phyloP scores from a whole-genome alignment of 228 moss, liverwort and hornwort species.

The Sphagnum magellanicum region DNA sequence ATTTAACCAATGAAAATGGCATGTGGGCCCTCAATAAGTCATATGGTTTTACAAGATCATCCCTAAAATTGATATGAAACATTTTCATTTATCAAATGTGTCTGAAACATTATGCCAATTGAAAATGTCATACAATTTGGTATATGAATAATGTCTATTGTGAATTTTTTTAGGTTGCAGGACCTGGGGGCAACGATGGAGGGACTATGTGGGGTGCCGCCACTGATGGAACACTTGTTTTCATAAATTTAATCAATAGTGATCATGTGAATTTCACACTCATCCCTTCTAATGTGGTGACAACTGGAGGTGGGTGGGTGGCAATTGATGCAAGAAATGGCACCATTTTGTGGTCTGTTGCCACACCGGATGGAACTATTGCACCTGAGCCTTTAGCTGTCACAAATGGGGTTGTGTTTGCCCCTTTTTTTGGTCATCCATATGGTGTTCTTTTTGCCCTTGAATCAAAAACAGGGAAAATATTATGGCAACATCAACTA shows the following conservation, averaged over 20 bases:
- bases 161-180: not conserved
- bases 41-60: too few relatives aligned
- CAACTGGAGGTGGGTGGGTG: not conserved
- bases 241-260: not conserved
- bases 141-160: too few relatives aligned
- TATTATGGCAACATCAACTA: too few relatives aligned
- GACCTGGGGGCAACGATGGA: not conserved
- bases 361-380: not conserved
- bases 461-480: too few relatives aligned
- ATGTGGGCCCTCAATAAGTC: too few relatives aligned
- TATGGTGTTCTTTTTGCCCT: too few relatives aligned
- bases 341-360: not conserved
- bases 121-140: too few relatives aligned
- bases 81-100: too few relatives aligned
- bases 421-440: too few relatives aligned
- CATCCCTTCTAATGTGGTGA: not conserved
- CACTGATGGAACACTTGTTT: not conserved
- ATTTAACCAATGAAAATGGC: too few relatives aligned
- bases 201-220: not conserved
- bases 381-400: not conserved
- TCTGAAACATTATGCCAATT: too few relatives aligned
- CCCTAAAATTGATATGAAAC: too few relatives aligned
- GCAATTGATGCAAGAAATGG: not conserved
- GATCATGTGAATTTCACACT: not conserved
- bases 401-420: not conserved